Percentiles rank a stretch among this genome's conserved stretches.
Evolutionary conservation across 164 flowering plant genomes (phyloP).

Genomic region (Piper betle): DNA sequence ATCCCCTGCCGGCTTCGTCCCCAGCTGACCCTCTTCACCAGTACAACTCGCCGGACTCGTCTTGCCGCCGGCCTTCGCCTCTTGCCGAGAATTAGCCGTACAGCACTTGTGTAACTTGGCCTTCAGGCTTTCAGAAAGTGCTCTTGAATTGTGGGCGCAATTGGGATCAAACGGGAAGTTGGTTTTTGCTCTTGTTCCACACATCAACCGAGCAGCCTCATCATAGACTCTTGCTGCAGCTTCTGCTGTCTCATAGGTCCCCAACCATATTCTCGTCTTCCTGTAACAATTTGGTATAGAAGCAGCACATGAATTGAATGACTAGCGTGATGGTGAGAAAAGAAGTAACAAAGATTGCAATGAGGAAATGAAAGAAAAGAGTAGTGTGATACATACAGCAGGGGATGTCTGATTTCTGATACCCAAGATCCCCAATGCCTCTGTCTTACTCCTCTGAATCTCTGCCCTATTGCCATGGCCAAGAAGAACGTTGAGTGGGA

Average conservation of each 20-base stretch:
- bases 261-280: slow-evolving; percentile 18
- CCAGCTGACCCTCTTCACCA: neutral
- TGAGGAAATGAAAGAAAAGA: neutral
- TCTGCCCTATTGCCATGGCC: slow-evolving; percentile 11
- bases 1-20: slow-evolving; percentile 5
- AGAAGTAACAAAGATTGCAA: neutral
- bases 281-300: neutral
- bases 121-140: slow-evolving; percentile 7
- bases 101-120: slow-evolving; percentile 10
- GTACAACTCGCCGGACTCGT: neutral
- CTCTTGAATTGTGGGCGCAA: neutral
- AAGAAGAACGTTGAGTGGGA: neutral
- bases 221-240: slow-evolving; percentile 18
- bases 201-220: slow-evolving; percentile 14
- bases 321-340: neutral
- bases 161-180: slow-evolving; percentile 13
- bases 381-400: slow-evolving; percentile 7
- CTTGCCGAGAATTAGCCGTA: slow-evolving; percentile 1
- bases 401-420: slow-evolving; percentile 18
- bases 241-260: slow-evolving; percentile 17
- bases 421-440: slow-evolving; percentile 22
- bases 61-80: neutral
- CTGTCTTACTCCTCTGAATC: slow-evolving; percentile 18
- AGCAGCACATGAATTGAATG: neutral
- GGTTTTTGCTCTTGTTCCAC: slow-evolving; percentile 12